phyloP scores from a whole-genome alignment of 164 flowering plant species.

The Macadamia tetraphylla region DNA sequence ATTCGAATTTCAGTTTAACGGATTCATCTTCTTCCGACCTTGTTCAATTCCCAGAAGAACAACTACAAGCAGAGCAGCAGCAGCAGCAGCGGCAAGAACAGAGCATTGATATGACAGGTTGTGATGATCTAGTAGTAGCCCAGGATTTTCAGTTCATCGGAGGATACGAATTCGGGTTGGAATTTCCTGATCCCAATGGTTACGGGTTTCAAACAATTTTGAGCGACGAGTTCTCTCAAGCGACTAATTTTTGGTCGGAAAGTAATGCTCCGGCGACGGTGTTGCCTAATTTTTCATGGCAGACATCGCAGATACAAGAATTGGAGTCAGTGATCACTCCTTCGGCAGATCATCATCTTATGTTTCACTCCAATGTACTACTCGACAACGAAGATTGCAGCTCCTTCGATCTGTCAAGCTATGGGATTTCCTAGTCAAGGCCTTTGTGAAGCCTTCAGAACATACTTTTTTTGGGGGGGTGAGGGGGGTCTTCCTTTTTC shows the following conservation, averaged over 20 bases:
- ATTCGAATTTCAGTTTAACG: slow-evolving; percentile 3
- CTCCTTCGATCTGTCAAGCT: slow-evolving; percentile 31
- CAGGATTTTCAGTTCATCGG: slow-evolving; percentile 2
- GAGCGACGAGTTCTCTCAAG: slow-evolving; percentile 15
- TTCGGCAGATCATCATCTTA: slow-evolving; percentile 14
- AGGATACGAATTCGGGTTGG: not conserved
- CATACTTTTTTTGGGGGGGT: not conserved
- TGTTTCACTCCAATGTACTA: slow-evolving; percentile 9
- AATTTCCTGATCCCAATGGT: not conserved
- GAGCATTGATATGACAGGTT: slow-evolving; percentile 1
- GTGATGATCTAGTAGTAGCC: not conserved
- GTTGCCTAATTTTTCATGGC: slow-evolving; percentile 16
- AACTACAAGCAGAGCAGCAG: not conserved
- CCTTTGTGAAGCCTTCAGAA: slow-evolving; percentile 10
- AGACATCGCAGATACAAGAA: slow-evolving; percentile 25
- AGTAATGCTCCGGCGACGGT: slow-evolving; percentile 10
- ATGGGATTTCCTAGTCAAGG: slow-evolving; percentile 17
- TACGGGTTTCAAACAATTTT: slow-evolving; percentile 16
- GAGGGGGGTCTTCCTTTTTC: not conserved
- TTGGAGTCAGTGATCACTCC: slow-evolving; percentile 12
- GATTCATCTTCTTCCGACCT: not conserved
- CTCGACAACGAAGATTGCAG: slow-evolving; percentile 25
- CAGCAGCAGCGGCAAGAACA: not conserved
- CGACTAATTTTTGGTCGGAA: slow-evolving; percentile 24
- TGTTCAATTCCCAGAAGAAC: not conserved